These are phyloP conservation scores for Carex arenaria DNA, from an alignment of 202 grass and related monocot species.

Conservation along the genomic window DNA sequence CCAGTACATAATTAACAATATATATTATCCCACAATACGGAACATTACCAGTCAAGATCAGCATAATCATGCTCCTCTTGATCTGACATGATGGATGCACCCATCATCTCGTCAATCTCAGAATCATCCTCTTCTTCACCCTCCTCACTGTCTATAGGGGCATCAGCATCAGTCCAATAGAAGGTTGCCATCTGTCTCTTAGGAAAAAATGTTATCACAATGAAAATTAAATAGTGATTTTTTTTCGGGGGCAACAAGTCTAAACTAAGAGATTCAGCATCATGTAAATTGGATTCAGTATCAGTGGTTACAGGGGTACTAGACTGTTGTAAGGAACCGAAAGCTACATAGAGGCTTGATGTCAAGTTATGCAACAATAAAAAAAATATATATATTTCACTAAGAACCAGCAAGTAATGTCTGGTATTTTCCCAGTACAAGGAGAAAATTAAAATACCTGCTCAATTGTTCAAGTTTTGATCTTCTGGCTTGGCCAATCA, in stretches of 20 bases:
- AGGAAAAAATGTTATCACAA: background rate
- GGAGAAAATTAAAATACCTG: constrained; percentile 38
- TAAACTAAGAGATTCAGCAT: background rate
- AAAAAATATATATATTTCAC: background rate
- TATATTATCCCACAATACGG: background rate
- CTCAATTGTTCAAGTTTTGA: constrained; percentile 85
- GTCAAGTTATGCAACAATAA: constrained; percentile 7
- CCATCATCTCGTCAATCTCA: constrained; percentile 39
- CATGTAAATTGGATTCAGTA: background rate
- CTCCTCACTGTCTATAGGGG: constrained; percentile 38
- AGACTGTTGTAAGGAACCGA: constrained; percentile 1
- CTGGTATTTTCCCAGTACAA: background rate
- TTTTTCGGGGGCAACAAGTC: background rate
- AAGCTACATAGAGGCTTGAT: background rate
- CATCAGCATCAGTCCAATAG: constrained; percentile 52
- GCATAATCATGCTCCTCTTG: constrained; percentile 68
- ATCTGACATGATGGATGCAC: constrained; percentile 18
- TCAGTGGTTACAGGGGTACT: background rate
- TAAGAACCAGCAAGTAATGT: background rate
- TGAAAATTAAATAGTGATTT: background rate
- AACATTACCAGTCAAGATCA: constrained; percentile 45
- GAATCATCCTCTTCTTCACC: constrained; percentile 43
- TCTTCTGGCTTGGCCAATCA: constrained; percentile 56
- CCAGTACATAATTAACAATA: background rate
- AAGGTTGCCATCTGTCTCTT: constrained; percentile 37